phyloP scores from a whole-genome alignment of 2,329 filamentous ascomycete species.

The Clonostachys chloroleuca region DNA sequence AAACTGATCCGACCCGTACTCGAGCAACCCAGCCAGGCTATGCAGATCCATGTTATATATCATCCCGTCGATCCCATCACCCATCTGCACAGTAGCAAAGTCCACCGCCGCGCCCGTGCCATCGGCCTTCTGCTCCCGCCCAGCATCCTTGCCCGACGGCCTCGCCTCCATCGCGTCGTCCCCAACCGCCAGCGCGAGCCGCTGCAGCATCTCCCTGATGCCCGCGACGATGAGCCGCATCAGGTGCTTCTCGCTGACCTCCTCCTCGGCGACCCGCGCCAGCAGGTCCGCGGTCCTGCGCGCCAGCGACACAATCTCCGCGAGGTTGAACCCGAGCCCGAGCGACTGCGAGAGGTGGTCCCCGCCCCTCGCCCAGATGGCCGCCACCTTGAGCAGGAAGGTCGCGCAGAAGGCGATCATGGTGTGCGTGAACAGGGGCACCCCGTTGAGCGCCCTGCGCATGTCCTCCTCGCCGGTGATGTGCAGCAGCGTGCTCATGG shows the following conservation, averaged over 20 bases:
- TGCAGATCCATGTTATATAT: conserved; percentile 5
- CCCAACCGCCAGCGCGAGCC: conserved; percentile 1
- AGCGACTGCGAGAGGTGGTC: conserved; percentile 8
- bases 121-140: not conserved
- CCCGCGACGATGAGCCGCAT: conserved; percentile 8
- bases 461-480: conserved; percentile 25
- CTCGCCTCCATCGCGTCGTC: not conserved
- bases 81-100: conserved; percentile 5
- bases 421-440: conserved; percentile 26
- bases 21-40: conserved; percentile 4
- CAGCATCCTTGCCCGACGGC: not conserved
- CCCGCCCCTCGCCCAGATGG: conserved; percentile 15
- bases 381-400: conserved; percentile 27
- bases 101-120: conserved; percentile 1
- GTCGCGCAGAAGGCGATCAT: conserved; percentile 28
- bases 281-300: conserved; percentile 4
- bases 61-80: conserved; percentile 1
- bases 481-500: conserved; percentile 26
- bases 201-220: conserved; percentile 8
- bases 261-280: conserved; percentile 4
- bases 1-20: conserved; percentile 4
- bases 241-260: conserved; percentile 7
- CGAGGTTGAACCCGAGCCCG: conserved; percentile 8
- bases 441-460: conserved; percentile 19
- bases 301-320: conserved; percentile 4